Base-by-base conservation (phyloP, 106 monocot species). In the Apostasia shenzhenica region DNA sequence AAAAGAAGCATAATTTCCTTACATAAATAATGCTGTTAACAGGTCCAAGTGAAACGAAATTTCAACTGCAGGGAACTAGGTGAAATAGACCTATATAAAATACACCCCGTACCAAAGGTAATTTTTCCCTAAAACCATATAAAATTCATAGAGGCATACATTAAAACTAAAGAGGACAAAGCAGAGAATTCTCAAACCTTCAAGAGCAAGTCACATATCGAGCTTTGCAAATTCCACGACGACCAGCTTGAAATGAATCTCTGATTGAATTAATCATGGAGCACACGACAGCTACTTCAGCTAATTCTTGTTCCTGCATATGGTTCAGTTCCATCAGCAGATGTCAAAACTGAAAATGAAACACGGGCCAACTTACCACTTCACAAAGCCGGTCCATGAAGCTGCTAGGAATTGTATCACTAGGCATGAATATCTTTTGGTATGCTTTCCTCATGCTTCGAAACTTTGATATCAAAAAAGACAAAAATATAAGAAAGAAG, bases 181-280 rank as follows among this genome's bases (percentile, higher is more conserved):
- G 26, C 26, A 26, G 26, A 26, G 0, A 26, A 26, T 26, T 26
- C 26, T 47, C 55, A 57, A 70, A 10, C 10, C 9, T 58, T 77
- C 69, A 83, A 72, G 74, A 67, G 72, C 72, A 45, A 61, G 40
- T 72, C 84, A 83, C 78, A 57, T 73, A 73, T 59, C 86, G 76
- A 70, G 78, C 86, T 64, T 85, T 92, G 80, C 95, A 97, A 73
- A 97, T 86, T 68, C 95, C 95, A 71, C 92, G 83, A 42, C 89
- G 89, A 70, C 52, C 70, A 61, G 74, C 60, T 8, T 72, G 67
- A 75, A 85, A 92, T 13, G 95, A 97, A 40, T 78, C 82, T 5
- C 82, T 84, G n/a, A 92, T 92, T 38, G 92, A 97, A 76, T 83
- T 76, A 41, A 97, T 70, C 95, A 97, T 89, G 57, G 78, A 82